phyloP scores from a whole-genome alignment of 768 basidiomycete genomes.

The Rhodotorula toruloides region DNA sequence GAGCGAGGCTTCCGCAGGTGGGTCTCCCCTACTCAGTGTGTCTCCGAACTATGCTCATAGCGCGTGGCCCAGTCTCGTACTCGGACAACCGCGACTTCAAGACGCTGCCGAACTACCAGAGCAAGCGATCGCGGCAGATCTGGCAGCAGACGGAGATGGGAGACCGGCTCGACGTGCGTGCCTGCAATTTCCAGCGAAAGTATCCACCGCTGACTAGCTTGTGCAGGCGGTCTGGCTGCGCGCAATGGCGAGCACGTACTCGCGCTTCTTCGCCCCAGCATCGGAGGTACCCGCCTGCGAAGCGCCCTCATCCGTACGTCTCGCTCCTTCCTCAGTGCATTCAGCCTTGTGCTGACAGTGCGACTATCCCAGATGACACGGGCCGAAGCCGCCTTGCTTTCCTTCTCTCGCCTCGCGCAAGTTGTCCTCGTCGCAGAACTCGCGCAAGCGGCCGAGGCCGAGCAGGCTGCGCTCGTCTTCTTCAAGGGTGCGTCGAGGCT shows the following conservation, averaged over 20 bases:
- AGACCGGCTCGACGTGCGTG: constrained; percentile 58
- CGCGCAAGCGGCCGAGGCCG: constrained; percentile 46
- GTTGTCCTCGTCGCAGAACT: constrained; percentile 47
- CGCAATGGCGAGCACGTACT: constrained; percentile 69
- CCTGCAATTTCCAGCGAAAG: too few species aligned
- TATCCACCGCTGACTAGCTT: too few species aligned
- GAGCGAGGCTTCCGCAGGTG: constrained; percentile 61
- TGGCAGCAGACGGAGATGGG: constrained; percentile 67
- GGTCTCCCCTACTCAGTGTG: background rate
- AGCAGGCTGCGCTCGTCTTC: constrained; percentile 55
- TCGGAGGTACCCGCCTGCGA: background rate
- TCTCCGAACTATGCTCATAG: background rate
- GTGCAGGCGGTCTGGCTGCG: constrained; percentile 65
- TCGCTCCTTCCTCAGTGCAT: background rate
- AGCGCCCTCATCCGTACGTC: background rate
- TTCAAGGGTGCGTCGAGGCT: constrained; percentile 56
- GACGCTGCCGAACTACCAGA: constrained; percentile 74
- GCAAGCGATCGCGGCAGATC: constrained; percentile 53
- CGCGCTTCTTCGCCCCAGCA: constrained; percentile 47
- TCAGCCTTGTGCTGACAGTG: background rate
- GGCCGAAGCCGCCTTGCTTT: constrained; percentile 9
- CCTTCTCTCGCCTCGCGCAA: constrained; percentile 7
- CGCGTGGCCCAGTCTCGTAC: constrained; percentile 42
- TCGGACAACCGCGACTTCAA: constrained; percentile 81
- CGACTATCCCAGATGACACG: constrained; percentile 4